These are phyloP conservation scores for Trypanosoma congolense DNA, from an alignment of 208 protist species.

Conservation along the genomic window DNA sequence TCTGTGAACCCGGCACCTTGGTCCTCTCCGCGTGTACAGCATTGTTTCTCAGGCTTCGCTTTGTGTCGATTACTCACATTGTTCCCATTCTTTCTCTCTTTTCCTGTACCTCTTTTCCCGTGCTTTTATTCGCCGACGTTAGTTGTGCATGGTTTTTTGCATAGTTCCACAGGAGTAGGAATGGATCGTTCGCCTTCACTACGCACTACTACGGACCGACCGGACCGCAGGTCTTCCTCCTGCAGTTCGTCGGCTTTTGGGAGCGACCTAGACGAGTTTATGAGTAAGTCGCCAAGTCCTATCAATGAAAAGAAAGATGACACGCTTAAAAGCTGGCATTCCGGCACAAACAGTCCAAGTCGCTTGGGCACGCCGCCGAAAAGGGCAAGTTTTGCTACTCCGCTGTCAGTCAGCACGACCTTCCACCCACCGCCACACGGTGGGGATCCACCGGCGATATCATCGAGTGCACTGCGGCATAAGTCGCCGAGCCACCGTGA, in stretches of 20 bases:
- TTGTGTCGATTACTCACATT: no score
- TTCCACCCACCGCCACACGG: no score
- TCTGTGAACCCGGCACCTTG: no score
- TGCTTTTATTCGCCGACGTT: not conserved
- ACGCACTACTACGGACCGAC: not conserved
- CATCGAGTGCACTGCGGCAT: no score
- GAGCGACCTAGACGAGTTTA: not conserved
- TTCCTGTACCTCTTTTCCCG: conserved; percentile 14
- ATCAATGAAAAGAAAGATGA: not conserved
- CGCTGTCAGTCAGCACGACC: no score
- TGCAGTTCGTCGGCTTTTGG: not conserved
- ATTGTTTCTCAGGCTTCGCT: no score
- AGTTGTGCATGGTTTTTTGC: not conserved
- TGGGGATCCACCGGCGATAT: no score
- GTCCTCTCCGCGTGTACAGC: no score
- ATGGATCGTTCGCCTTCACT: conserved; percentile 14
- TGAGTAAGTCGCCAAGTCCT: not conserved
- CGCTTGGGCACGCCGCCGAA: not conserved
- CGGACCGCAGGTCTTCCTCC: not conserved
- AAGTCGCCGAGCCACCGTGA: no score
- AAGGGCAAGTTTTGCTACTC: not conserved
- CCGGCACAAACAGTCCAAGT: not conserved
- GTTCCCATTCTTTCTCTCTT: no score
- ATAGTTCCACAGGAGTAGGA: not conserved
- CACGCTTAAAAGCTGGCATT: not conserved